Evolutionary conservation across 2,329 filamentous ascomycete species (phyloP).

Genomic region (Verticillium alfalfae): DNA sequence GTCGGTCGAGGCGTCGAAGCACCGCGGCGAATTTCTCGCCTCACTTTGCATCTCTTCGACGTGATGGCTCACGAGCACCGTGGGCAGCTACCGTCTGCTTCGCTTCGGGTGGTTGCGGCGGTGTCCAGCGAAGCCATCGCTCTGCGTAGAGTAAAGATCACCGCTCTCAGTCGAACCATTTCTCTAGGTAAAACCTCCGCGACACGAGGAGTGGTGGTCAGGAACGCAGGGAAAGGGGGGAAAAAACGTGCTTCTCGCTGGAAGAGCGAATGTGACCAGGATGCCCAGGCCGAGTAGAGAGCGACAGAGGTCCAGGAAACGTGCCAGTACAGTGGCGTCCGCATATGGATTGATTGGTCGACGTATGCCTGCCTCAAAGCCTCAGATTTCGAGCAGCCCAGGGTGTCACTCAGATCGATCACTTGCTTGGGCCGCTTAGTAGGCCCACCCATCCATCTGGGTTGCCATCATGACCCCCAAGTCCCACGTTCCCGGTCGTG

Average conservation of each 20-base stretch:
- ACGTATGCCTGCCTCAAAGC: conserved; percentile 3
- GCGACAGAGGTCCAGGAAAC: not conserved
- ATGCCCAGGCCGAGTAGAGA: not conserved
- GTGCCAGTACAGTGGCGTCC: not conserved
- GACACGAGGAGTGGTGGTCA: not conserved
- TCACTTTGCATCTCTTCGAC: not conserved
- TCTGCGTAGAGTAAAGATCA: not conserved
- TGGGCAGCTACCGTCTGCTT: not conserved
- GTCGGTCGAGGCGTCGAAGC: not conserved
- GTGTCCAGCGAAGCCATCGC: not conserved
- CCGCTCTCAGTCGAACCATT: not conserved
- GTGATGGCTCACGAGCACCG: not conserved
- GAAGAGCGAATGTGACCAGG: not conserved
- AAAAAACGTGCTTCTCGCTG: not conserved
- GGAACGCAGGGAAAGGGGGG: not conserved
- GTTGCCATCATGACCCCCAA: not conserved
- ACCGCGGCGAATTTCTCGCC: not conserved
- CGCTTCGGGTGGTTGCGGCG: not conserved
- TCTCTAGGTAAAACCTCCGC: not conserved
- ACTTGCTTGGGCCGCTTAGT: not conserved
- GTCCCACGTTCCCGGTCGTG: not conserved
- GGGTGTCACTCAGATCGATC: not conserved
- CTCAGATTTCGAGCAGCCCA: conserved; percentile 5
- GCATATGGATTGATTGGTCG: conserved; percentile 1
- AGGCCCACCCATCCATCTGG: not conserved